Conservation (phyloP, 2,329 filamentous ascomycete species). For the Phaeosphaeriaceae sp. region DNA sequence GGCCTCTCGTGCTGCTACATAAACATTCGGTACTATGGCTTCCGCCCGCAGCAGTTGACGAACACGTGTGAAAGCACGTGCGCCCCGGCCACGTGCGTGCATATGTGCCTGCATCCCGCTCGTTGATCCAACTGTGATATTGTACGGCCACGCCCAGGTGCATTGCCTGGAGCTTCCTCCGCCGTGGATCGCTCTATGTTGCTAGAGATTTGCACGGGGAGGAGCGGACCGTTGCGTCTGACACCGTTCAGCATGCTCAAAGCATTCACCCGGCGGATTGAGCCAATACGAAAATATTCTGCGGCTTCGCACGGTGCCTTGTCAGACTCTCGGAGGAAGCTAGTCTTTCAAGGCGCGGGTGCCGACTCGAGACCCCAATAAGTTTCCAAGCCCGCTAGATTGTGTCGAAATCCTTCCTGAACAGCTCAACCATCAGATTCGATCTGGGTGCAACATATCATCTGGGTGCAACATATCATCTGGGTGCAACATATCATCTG, state of each 20-base stretch:
- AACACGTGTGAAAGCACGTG: not conserved
- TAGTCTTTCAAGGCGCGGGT: not conserved
- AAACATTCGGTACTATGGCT: not conserved
- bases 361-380: not conserved
- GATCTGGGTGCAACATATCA: not conserved
- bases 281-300: slow-evolving; percentile 20
- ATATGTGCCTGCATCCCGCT: not conserved
- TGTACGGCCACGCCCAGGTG: too few relatives aligned
- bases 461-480: too few relatives aligned
- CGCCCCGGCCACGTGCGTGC: slow-evolving; percentile 5
- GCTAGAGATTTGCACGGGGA: slow-evolving; percentile 9
- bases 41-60: not conserved
- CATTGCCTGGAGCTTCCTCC: too few relatives aligned
- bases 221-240: slow-evolving; percentile 39
- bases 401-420: not conserved
- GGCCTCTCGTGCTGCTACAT: not conserved
- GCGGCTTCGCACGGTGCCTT: not conserved
- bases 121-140: not conserved
- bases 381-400: not conserved
- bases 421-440: not conserved
- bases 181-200: not conserved
- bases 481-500: too few relatives aligned
- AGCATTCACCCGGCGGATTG: slow-evolving; percentile 17
- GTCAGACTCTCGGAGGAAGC: not conserved
- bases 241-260: slow-evolving; percentile 24